A percentile compares a stretch with the other conserved stretches of the same genome.
Evolutionary conservation across 2,329 filamentous ascomycete genomes (phyloP).

Genomic region (Diaporthe citriasiana): DNA sequence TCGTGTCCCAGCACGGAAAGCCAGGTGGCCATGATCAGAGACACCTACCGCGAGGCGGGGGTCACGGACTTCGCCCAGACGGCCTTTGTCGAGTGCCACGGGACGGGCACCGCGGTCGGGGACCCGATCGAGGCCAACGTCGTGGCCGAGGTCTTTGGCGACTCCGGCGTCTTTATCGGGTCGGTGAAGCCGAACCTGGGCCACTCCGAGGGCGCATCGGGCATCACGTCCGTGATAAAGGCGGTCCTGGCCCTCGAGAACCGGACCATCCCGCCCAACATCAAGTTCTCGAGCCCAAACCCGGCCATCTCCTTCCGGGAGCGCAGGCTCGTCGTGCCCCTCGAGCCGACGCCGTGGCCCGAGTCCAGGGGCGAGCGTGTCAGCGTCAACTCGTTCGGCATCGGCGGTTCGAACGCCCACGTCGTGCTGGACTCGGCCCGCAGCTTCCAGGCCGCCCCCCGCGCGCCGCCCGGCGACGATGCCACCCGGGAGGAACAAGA

Average conservation of each 20-base stretch:
- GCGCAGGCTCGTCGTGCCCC: constrained; percentile 35
- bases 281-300: constrained; percentile 43
- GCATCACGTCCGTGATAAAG: constrained; percentile 46
- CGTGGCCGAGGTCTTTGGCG: constrained; percentile 45
- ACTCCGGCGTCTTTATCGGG: constrained; percentile 43
- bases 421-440: too few species aligned
- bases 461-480: too few species aligned
- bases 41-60: too few species aligned
- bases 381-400: constrained; percentile 51
- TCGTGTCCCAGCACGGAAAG: constrained; percentile 53
- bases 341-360: constrained; percentile 37
- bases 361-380: not conserved
- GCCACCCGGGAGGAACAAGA: too few species aligned
- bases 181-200: constrained; percentile 48
- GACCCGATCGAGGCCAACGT: constrained; percentile 55
- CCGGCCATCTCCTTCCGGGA: constrained; percentile 42
- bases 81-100: constrained; percentile 48
- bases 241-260: constrained; percentile 44
- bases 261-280: constrained; percentile 44
- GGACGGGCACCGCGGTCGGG: constrained; percentile 52
- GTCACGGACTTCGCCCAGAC: too few species aligned
- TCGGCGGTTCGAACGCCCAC: constrained; percentile 50
- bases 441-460: too few species aligned
- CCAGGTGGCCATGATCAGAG: too few species aligned
- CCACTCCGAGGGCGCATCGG: constrained; percentile 45